Base-by-base conservation (phyloP, 768 basidiomycete genomes). In the Boletus rubropictus region DNA sequence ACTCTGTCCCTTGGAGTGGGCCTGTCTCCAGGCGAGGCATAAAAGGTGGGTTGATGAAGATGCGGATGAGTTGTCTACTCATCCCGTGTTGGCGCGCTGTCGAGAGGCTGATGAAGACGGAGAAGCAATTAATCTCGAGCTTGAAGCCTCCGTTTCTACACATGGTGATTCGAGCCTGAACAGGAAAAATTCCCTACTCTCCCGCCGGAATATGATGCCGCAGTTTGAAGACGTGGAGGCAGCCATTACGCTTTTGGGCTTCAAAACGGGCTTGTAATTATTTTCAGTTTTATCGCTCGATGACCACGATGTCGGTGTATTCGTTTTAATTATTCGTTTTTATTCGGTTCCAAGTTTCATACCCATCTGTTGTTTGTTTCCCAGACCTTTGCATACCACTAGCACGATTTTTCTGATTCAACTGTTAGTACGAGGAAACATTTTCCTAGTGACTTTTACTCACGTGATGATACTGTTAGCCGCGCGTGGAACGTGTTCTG, bases 1-100 rank as follows among this genome's bases (percentile, higher is more conserved):
- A 17, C 71, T 75, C 20, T 73, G 72, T 25, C 82, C 84, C 11
- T 68, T 88, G 46, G 86, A 87, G 57, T 86, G 83, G 83, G 84
- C 84, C 0, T 87, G 84, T 63, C 82, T 82, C 37, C 69, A 67
- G 22, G 69, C 65, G 39, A 65, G 72, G 46, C 62, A 61, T 40
- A 68, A 52, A 35, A 54, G 42, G 21, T 48, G 64, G 53, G 39
- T 14, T 17, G 60, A 65, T 43, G 58, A 57, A 46, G 53, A 63
- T 22, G 41, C 52, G 43, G 51, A 54, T n/a, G 39, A 35, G 11
- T 28, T 43, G 6, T 35, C 36, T 24, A n/a, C 46, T 32, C 51
- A 34, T 55, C 41, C 50, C 15, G 42, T 50, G 38, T 44, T 40
- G 49, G 37, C 41, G 37, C 29, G 31, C 11, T 36, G 34, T 17